Evolutionary conservation across 345 rosid genomes (phyloP).

Genomic region (Populus alba): DNA sequence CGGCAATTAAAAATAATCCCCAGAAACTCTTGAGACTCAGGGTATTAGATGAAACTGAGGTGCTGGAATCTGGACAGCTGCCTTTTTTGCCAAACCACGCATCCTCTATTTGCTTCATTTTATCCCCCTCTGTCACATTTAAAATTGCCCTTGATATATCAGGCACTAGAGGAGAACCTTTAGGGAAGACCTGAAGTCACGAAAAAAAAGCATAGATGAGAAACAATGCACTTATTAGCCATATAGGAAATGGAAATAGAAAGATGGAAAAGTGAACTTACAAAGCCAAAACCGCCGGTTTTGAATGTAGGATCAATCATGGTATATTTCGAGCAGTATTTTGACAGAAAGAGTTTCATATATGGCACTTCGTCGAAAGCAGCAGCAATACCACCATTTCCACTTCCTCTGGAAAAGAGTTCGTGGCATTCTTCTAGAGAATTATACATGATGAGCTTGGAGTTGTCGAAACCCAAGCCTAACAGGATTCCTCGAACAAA

Average conservation of each 20-base stretch:
- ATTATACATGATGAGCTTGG: constrained; percentile 14
- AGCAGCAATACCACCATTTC: constrained; percentile 26
- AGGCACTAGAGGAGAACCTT: constrained; percentile 19
- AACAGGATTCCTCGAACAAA: constrained; percentile 37
- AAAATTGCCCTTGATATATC: constrained; percentile 26
- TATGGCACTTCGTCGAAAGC: constrained; percentile 47
- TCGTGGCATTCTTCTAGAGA: constrained; percentile 25
- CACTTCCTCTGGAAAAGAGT: constrained; percentile 12
- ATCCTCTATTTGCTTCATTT: constrained; percentile 11
- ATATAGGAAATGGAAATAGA: constrained; percentile 7
- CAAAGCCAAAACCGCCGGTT: constrained; percentile 19
- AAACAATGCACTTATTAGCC: constrained; percentile 14
- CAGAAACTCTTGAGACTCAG: constrained; percentile 23
- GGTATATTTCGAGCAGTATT: constrained; percentile 24
- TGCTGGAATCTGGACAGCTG: constrained; percentile 9
- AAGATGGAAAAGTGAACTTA: constrained; percentile 5
- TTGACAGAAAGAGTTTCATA: constrained; percentile 35
- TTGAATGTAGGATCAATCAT: constrained; percentile 6
- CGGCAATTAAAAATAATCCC: constrained; percentile 27
- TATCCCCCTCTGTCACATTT: constrained; percentile 18
- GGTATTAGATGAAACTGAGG: constrained; percentile 10
- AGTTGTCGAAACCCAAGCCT: constrained; percentile 12
- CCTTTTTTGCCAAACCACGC: constrained; percentile 13
- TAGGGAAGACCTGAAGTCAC: constrained; percentile 18
- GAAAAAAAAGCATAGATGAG: background rate